Percentiles rank a stretch among this genome's conserved stretches.
Evolutionary conservation across 2,329 filamentous ascomycete species (phyloP).

Genomic region (Thelonectria discophora): DNA sequence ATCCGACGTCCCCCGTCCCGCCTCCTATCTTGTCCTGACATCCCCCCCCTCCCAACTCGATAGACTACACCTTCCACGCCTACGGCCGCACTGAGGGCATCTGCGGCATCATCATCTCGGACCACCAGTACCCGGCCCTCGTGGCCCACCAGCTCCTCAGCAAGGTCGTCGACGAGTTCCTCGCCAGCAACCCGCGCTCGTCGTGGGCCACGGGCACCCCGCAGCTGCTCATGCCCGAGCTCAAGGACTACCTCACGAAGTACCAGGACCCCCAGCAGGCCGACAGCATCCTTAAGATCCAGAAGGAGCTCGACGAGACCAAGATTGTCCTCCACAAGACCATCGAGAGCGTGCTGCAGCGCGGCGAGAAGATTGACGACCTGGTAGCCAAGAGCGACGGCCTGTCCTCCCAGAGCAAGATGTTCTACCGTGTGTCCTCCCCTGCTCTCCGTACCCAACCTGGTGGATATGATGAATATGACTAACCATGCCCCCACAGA

Average conservation of each 20-base stretch:
- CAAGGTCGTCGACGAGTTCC: constrained; percentile 89
- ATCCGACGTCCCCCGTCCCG: not conserved
- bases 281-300: constrained; percentile 94
- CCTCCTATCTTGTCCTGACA: constrained; percentile 8
- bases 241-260: constrained; percentile 77
- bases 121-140: constrained; percentile 77
- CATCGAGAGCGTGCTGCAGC: constrained; percentile 84
- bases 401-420: constrained; percentile 91
- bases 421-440: constrained; percentile 84
- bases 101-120: constrained; percentile 79
- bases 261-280: constrained; percentile 91
- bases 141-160: constrained; percentile 88
- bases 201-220: constrained; percentile 67
- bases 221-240: constrained; percentile 71
- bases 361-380: constrained; percentile 96
- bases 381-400: constrained; percentile 93
- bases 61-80: constrained; percentile 78
- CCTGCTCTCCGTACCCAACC: not conserved
- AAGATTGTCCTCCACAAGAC: constrained; percentile 98
- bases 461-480: constrained; percentile 9
- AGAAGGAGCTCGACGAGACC: constrained; percentile 95
- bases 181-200: constrained; percentile 75
- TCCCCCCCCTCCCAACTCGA: constrained; percentile 1
- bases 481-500: constrained; percentile 46
- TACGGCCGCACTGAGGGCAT: constrained; percentile 79